phyloP scores from a whole-genome alignment of 148 eudicot genomes.

The Linanthus parryae region DNA sequence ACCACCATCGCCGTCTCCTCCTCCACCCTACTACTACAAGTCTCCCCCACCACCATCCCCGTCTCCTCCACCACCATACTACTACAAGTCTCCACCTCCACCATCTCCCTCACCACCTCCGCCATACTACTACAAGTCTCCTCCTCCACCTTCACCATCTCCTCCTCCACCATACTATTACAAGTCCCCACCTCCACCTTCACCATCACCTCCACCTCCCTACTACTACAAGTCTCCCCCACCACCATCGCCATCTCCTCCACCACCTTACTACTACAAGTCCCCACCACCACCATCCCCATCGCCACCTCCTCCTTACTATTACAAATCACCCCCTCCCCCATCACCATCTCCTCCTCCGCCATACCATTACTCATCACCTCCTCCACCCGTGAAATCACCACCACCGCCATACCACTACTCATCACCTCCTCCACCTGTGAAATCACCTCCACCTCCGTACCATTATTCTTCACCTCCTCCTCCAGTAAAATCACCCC shows the following conservation, averaged over 20 bases:
- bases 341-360: slow-evolving; percentile 30
- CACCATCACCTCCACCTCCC: slow-evolving; percentile 7
- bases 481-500: neutral
- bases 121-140: slow-evolving; percentile 5
- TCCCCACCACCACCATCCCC: slow-evolving; percentile 31
- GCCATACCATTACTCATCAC: slow-evolving; percentile 14
- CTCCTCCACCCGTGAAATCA: slow-evolving; percentile 14
- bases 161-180: slow-evolving; percentile 19
- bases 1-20: slow-evolving; percentile 17
- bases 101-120: slow-evolving; percentile 19
- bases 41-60: slow-evolving; percentile 28
- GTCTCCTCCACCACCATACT: slow-evolving; percentile 21
- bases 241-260: slow-evolving; percentile 21
- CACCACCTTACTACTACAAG: slow-evolving; percentile 26
- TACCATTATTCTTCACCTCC: neutral
- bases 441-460: neutral
- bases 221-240: slow-evolving; percentile 33
- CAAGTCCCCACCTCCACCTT: slow-evolving; percentile 27
- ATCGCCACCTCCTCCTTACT: slow-evolving; percentile 9
- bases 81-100: slow-evolving; percentile 21
- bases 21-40: slow-evolving; percentile 13
- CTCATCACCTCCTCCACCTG: slow-evolving; percentile 18
- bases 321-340: slow-evolving; percentile 29
- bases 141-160: slow-evolving; percentile 11
- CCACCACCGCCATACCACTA: slow-evolving; percentile 18